Evolutionary conservation across 331 rosid species (phyloP), one percentile per base, ranked within the genome.

Genomic region (Stylosanthes scabra): DNA sequence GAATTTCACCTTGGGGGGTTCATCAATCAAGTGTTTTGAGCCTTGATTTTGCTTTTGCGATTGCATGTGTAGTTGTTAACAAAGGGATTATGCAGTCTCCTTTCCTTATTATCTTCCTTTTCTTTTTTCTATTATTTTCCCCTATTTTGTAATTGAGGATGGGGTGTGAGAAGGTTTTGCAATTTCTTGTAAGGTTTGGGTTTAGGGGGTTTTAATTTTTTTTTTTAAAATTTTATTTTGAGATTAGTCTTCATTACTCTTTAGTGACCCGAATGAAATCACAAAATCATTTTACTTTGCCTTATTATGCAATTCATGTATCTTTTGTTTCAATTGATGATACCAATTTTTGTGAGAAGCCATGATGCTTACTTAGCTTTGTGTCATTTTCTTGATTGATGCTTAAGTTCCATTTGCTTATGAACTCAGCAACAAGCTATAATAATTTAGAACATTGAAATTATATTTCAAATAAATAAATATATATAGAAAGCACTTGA

Each of bases 131-230:
- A 12, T 27, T 51, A 6, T 3, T 57, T 56, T 63, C 46, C n/a
- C 49, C 28, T 44, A n/a, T 76, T 65, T 62, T 27, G 45, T 47
- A 51, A 63, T 9, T 52, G 59, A 27, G 56, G 58, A 3, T 11
- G 11, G 39, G 71, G 75, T 56, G 50, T 57, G 49, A 71, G 50
- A 8, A 25, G 71, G 45, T 44, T 54, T 44, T 57, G 50, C 56
- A 29, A 12, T 72, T 65, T 80, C 64, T 72, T 80, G 73, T 64
- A 68, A 63, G 72, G 75, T 80, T 66, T 76, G 82, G 66, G 37
- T 31, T 31, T 31, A 31, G 37, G 37, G 37, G 37, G 37, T 31
- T 31, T 31, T 55, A 27, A 60, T 61, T 41, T 55, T 55, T 16
- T 41, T 41, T 51, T n/a, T 4, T 14, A 15, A n/a, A n/a, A n/a